phyloP scores from a whole-genome alignment of 2,329 filamentous ascomycete genomes.

The Penicillium polonicum region DNA sequence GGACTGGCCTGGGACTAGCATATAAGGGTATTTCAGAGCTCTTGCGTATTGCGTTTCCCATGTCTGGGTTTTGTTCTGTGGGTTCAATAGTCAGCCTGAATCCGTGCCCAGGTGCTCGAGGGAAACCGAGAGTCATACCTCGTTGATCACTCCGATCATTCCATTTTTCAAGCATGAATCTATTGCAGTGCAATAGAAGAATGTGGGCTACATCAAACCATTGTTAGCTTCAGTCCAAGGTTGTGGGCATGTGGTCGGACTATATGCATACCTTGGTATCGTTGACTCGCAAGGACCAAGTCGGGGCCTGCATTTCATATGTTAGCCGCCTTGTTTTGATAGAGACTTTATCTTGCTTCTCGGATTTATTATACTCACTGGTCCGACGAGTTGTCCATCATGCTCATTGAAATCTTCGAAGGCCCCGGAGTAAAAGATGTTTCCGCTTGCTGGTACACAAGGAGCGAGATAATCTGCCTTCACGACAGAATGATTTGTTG shows the following conservation, averaged over 20 bases:
- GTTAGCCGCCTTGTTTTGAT: neutral
- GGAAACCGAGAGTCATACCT: constrained; percentile 44
- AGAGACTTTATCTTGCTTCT: neutral
- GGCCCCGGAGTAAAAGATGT: constrained; percentile 32
- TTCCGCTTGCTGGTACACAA: constrained; percentile 55
- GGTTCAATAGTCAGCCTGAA: constrained; percentile 7
- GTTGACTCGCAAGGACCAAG: constrained; percentile 52
- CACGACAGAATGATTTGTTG: constrained; percentile 63
- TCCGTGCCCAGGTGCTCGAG: neutral
- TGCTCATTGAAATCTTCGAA: constrained; percentile 50
- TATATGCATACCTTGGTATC: constrained; percentile 49
- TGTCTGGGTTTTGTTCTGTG: constrained; percentile 49
- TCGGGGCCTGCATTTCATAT: constrained; percentile 31
- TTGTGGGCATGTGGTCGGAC: too few relatives aligned
- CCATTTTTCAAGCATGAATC: constrained; percentile 62
- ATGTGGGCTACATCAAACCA: constrained; percentile 52
- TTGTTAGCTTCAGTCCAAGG: neutral
- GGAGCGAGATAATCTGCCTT: constrained; percentile 59
- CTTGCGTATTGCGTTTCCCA: constrained; percentile 50
- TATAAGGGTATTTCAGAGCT: constrained; percentile 51
- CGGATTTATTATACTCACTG: constrained; percentile 27
- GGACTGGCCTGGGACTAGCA: constrained; percentile 57
- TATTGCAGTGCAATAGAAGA: constrained; percentile 68
- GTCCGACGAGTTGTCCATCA: constrained; percentile 41
- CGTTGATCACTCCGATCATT: constrained; percentile 77